A percentile compares a stretch with the other conserved stretches of the same genome.
These are phyloP conservation scores for Cocos nucifera DNA, from an alignment of 176 grass and related monocot genomes.

Conservation along the genomic window DNA sequence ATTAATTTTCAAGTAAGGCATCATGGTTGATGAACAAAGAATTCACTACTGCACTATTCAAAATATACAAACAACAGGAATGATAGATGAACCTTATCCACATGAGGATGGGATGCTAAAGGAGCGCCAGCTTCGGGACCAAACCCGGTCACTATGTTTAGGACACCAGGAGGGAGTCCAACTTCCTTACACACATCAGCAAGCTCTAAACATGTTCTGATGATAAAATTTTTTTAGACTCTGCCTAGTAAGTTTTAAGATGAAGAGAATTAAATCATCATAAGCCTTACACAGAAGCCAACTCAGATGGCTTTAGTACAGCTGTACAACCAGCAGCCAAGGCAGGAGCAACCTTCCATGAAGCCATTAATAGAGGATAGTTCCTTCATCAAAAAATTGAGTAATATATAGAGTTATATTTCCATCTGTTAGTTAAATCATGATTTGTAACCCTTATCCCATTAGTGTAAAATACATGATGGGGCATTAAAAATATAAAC, in stretches of 20 bases:
- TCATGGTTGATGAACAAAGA: no score
- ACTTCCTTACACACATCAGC: constrained; percentile 91
- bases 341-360: constrained; percentile 99
- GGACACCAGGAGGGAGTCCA: constrained; percentile 72
- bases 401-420: constrained; percentile 8
- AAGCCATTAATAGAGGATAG: constrained; percentile 93
- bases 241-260: no score
- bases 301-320: constrained; percentile 90
- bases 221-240: constrained; percentile 13
- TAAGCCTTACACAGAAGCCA: constrained; percentile 77
- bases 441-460: no score
- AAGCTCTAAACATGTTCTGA: constrained; percentile 97
- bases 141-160: constrained; percentile 87
- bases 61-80: neutral
- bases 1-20: constrained; percentile 8
- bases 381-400: constrained; percentile 44
- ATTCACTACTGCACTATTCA: no score
- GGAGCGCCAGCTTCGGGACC: constrained; percentile 94
- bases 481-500: no score
- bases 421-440: neutral
- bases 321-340: constrained; percentile 97
- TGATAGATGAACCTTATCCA: constrained; percentile 59
- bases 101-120: constrained; percentile 76
- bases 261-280: no score
- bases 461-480: no score